Base-by-base conservation (phyloP, 108 stramenopile genomes). In the Nannochloropsis salina region DNA sequence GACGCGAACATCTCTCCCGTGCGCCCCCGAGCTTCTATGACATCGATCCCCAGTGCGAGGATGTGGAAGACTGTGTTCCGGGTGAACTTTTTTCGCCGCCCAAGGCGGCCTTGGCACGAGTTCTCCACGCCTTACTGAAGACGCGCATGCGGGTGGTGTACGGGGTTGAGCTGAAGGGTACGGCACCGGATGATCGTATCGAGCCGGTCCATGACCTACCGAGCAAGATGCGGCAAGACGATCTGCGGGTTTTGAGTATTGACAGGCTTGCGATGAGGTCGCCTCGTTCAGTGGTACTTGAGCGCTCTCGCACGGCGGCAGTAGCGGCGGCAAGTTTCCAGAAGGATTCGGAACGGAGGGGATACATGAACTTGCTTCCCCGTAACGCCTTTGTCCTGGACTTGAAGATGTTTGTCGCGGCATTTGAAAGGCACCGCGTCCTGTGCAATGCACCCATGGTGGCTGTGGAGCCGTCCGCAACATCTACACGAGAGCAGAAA, bases 61-160 rank as follows among this genome's bases (percentile, higher is more conserved):
- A 8, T 15, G 61, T n/a, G 6, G 61, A 74, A 6, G 15, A 74
- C n/a, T 15, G 61, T 74, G 6, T 74, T 15, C 61, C 61, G 15
- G 61, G 20, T 74, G 61, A 74, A n/a, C n/a, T 74, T 15, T 74
- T 74, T 74, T 74, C n/a, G 0, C 61, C 61, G 61, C 61, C 61
- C 6, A 74, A 74, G 61, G 61, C n/a, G 61, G 61, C 61, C 61
- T 74, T 74, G 61, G 61, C 61, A 15, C 61, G 6, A n/a, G 61
- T 74, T n/a, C 61, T 74, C 61, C 61, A 74, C n/a, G 61, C 15
- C 20, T n/a, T 74, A n/a, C 61, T 2, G 4, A 74, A 74, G 61
- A 74, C 61, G n/a, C 61, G 61, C 61, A 74, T 74, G 61, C 61
- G 61, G n/a, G 61, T 74, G n/a, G 61, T 74, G 4, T 74, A 74